Base-by-base conservation (phyloP, 345 rosid genomes). In the Citrus sinensis region DNA sequence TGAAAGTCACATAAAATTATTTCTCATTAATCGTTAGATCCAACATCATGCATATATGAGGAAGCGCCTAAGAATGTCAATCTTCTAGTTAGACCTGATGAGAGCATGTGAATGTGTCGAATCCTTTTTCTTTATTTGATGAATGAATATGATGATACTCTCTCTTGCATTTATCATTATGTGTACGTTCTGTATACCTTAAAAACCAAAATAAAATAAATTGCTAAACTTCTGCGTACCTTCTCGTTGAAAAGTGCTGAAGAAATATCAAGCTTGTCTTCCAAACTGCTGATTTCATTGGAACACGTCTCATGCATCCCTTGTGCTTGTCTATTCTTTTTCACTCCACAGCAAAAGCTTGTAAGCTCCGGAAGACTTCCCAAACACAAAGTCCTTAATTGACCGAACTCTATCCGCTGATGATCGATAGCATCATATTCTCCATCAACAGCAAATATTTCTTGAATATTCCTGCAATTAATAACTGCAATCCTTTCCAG, bases 401-500 rank as follows among this genome's bases (percentile, higher is more conserved):
- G 71, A 68, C 2, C 14, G 25, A 68, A n/a, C 51, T 39, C 71
- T 8, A 68, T 37, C 27, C 0, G 0, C 49, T 42, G 49, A 10
- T 10, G 49, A 19, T 67, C 49, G 39, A 7, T 11, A 16, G 9
- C 6, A 11, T 10, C 3, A 56, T 2, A 59, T 14, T 39, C 51
- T 73, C 51, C 32, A 13, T 73, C 73, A 17, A 56, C 61, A 22
- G 0, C 46, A 61, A 82, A 17, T 29, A 84, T 77, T 74, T 62
- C 79, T 67, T 68, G 69, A 67, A 73, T 17, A 29, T 22, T 65
- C 5, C 16, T 14, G 37, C 83, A 82, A 22, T 59, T 24, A 25
- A 2, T 24, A 24, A 81, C 76, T 10, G 70, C 39, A 34, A 83
- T 81, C 30, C 56, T 32, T 30, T 70, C 66, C 37, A 79, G 83